Evolutionary conservation across 2,329 filamentous ascomycete genomes (phyloP), one percentile per base, ranked within the genome.

Genomic region (Botrytis elliptica): DNA sequence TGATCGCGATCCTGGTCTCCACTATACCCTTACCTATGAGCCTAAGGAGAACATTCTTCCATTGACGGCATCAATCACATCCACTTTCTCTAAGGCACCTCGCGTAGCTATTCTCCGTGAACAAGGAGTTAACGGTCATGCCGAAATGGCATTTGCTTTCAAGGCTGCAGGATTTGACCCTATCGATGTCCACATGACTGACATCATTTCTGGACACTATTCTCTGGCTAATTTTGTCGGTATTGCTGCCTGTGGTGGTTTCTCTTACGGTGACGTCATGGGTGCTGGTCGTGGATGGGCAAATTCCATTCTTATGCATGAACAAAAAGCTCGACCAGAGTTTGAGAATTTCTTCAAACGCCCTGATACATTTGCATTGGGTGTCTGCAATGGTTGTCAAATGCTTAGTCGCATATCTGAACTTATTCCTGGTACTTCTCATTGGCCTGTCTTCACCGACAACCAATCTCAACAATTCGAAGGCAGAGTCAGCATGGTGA

Each of bases 61-160:
- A 36, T 83, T 93, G 83, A 88, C 74, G 81, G 85, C 82, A 76
- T 85, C 82, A 78, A 85, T 83, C 81, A 82, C 84, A 70, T 81
- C 83, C 77, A 78, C 86, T 74, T 89, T 94, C 81, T 86, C 86
- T 75, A 88, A 85, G 78, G 79, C 82, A 83, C 92, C 93, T 1
- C 90, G 91, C 46, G 95, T 99, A 38, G 96, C 96, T 62, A 97
- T 99, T 78, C 89, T 99, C 36, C 89, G 96, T 80, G 96, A 98
- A 83, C 94, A 98, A 82, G 96, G 96, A 82, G 93, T 97, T 77
- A 98, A 99, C 84, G 93, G 95, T 60, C 90, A 98, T 79, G 91
- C 94, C n/a, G 96, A 99, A 83, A 97, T 99, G 93, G 96, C 96
- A 1, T 98, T 97, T 80, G 94, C 95, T 67, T 98, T 98, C 87